phyloP scores from a whole-genome alignment of 2,329 filamentous ascomycete species.

The Aspergillus unguis region DNA sequence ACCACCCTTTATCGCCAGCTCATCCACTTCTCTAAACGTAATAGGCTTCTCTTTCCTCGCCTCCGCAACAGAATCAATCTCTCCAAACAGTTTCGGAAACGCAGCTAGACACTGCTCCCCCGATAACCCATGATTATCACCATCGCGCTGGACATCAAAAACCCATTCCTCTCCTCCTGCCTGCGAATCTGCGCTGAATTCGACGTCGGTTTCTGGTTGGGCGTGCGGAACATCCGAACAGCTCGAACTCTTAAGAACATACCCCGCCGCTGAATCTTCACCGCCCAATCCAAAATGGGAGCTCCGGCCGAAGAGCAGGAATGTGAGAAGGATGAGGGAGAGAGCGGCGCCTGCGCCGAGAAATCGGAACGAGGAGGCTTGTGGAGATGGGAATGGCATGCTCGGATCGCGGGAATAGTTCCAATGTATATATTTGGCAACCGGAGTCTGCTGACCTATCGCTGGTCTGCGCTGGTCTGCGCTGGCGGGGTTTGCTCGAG shows the following conservation, averaged over 20 bases:
- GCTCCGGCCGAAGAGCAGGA: slow-evolving; percentile 24
- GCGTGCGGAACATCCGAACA: no score
- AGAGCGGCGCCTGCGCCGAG: slow-evolving; percentile 26
- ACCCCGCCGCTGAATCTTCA: slow-evolving; percentile 13
- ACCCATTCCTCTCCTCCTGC: slow-evolving; percentile 24
- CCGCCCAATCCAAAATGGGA: slow-evolving; percentile 7
- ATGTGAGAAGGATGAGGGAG: slow-evolving; percentile 27
- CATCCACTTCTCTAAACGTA: slow-evolving; percentile 35
- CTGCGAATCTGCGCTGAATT: no score
- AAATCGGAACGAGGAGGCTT: slow-evolving; percentile 26
- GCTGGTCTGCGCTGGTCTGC: no score
- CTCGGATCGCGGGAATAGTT: background rate
- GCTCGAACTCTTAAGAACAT: background rate
- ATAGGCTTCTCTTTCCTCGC: slow-evolving; percentile 22
- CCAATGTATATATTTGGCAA: background rate
- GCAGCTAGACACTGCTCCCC: slow-evolving; percentile 37
- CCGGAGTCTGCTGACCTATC: background rate
- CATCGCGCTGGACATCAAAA: slow-evolving; percentile 34
- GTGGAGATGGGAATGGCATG: slow-evolving; percentile 15
- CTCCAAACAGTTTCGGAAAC: slow-evolving; percentile 40
- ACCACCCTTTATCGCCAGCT: slow-evolving; percentile 11
- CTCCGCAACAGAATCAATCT: slow-evolving; percentile 32
- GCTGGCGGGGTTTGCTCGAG: no score
- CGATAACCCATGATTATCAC: slow-evolving; percentile 36
- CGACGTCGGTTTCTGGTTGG: no score